Evolutionary conservation across 1,139 yeast species (phyloP).

Genomic region (Debaryomyces sp.): DNA sequence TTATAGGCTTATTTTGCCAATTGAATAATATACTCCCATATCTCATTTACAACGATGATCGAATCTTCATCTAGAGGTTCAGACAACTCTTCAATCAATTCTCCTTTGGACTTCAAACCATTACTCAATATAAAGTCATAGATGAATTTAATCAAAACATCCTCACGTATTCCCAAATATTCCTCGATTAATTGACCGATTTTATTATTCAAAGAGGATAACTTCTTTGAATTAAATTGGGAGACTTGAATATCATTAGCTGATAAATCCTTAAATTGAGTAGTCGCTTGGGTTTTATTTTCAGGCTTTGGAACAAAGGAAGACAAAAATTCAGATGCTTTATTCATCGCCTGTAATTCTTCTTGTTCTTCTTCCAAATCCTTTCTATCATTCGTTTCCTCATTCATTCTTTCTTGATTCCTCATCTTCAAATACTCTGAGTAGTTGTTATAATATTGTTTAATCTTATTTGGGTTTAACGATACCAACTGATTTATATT

Average conservation of each 20-base stretch:
- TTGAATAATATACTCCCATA: constrained; percentile 27
- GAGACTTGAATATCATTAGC: constrained; percentile 12
- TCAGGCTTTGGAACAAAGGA: constrained; percentile 1
- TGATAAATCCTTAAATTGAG: not conserved
- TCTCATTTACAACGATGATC: constrained; percentile 41
- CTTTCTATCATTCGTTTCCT: constrained; percentile 35
- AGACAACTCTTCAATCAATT: constrained; percentile 44
- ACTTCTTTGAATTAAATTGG: constrained; percentile 17
- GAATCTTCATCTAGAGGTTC: constrained; percentile 64
- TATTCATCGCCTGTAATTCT: constrained; percentile 1
- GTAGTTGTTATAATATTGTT: constrained; percentile 37
- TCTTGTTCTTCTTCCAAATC: constrained; percentile 30
- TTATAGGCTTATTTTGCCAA: not conserved
- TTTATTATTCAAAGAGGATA: constrained; percentile 29
- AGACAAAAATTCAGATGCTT: constrained; percentile 1
- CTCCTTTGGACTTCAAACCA: constrained; percentile 28
- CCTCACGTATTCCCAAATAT: constrained; percentile 55
- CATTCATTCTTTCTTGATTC: constrained; percentile 29
- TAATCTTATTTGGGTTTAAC: constrained; percentile 9
- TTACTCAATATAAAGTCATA: constrained; percentile 36
- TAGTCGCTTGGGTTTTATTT: not conserved
- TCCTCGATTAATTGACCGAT: constrained; percentile 50
- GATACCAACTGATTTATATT: constrained; percentile 1
- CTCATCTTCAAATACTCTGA: constrained; percentile 42
- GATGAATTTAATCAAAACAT: constrained; percentile 48